Base-by-base conservation (phyloP, 2,329 filamentous ascomycete species). In the Exophiala alcalophila region DNA sequence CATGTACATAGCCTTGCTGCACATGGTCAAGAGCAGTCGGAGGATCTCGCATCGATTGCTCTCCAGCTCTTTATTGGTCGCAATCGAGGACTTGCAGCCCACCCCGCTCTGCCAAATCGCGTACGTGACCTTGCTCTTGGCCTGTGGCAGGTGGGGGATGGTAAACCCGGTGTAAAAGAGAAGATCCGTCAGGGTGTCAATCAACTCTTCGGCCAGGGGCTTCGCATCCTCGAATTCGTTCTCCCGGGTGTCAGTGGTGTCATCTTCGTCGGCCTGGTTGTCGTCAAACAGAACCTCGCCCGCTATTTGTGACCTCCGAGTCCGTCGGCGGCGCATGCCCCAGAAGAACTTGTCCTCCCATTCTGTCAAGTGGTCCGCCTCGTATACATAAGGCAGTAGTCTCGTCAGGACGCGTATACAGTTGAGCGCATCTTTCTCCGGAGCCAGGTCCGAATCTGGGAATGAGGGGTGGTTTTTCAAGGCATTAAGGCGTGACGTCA, bases 101-200 rank as follows among this genome's bases (percentile, higher is more conserved):
- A 98, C 91, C 33, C 92, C 92, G 60, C 87, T 97, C 68, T 96
- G 89, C 92, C 92, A 98, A 61, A 98, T 97, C 40, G 88, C 84
- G 66, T 92, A 95, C 5, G 84, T 85, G 42, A 96, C 85, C 63
- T 92, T 94, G 50, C 78, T 77, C 59, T 84, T 88, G 40, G 80
- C 79, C 43, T 81, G 75, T 10, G 80, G 74, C 28, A 85, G 77
- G 44, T 74, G 78, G 7, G 91, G 86, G 11, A 96, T 76, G 0
- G 91, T 95, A 58, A 98, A 84, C 41, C 89, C 86, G 6, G 85
- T 83, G 63, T 87, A 95, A 76, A 98, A 98, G 28, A 97, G 75
- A 39, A 97, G 70, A 60, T 96, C 90, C 46, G 92, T 69, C 38
- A 97, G 72, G 0, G 88, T 89, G 59, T 97, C 91, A 53, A 97